These are phyloP conservation scores for Ensete glaucum DNA, from an alignment of 176 grass and related monocot genomes.

Conservation along the genomic window DNA sequence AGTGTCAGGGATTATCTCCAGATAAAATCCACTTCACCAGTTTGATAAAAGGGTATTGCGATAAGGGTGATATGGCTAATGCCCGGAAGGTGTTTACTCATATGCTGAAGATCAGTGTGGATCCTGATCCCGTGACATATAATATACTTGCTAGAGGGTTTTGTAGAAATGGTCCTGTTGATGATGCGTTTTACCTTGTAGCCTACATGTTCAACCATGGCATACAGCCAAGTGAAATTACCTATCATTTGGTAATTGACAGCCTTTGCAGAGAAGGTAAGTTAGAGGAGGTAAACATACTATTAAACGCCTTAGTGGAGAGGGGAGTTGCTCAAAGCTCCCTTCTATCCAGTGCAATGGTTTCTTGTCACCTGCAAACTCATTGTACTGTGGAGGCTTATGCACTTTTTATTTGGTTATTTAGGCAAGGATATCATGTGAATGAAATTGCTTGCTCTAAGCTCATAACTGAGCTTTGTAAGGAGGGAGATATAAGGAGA, in stretches of 20 bases:
- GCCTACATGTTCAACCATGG: slow-evolving; percentile 48
- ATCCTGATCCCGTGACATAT: slow-evolving; percentile 63
- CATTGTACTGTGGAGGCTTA: slow-evolving; percentile 44
- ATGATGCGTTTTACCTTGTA: slow-evolving; percentile 46
- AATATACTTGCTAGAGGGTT: slow-evolving; percentile 55
- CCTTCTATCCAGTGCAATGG: slow-evolving; percentile 51
- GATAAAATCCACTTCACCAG: slow-evolving; percentile 71
- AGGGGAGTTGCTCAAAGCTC: slow-evolving; percentile 15
- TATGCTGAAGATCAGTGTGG: slow-evolving; percentile 53
- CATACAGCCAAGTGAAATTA: slow-evolving; percentile 34
- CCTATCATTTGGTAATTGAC: slow-evolving; percentile 43
- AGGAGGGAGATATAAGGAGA: slow-evolving; percentile 30
- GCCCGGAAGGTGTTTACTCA: slow-evolving; percentile 37
- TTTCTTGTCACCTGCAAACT: slow-evolving; percentile 52
- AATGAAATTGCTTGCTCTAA: slow-evolving; percentile 31
- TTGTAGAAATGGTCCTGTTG: slow-evolving; percentile 42
- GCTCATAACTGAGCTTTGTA: slow-evolving; percentile 53
- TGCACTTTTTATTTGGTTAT: slow-evolving; percentile 49
- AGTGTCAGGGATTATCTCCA: slow-evolving; percentile 32
- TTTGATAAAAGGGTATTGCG: slow-evolving; percentile 68
- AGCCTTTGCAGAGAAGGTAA: slow-evolving; percentile 50
- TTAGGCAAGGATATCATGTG: slow-evolving; percentile 50
- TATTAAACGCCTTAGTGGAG: slow-evolving; percentile 38
- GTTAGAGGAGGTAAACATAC: slow-evolving; percentile 41
- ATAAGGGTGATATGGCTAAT: slow-evolving; percentile 41